Evolutionary conservation across 2,329 filamentous ascomycete species (phyloP).

Genomic region (Amphichorda felina): DNA sequence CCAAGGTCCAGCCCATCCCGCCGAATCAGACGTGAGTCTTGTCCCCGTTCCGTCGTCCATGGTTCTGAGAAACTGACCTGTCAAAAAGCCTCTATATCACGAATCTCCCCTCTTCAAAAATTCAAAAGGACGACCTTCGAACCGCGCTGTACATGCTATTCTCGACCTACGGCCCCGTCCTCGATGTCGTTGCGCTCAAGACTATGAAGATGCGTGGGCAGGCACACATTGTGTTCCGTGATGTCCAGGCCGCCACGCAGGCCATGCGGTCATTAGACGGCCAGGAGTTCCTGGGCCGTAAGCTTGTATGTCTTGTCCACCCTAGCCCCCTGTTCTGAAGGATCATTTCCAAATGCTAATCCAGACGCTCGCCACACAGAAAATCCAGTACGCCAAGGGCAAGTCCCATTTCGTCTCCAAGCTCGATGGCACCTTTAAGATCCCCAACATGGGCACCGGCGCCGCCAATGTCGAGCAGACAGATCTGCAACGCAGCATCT

Average conservation of each 20-base stretch:
- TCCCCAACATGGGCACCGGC: slow-evolving; percentile 42
- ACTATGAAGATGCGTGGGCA: slow-evolving; percentile 91
- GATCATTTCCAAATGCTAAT: neutral
- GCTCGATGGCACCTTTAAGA: slow-evolving; percentile 79
- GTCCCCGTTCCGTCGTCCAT: slow-evolving; percentile 1
- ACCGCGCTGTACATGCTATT: slow-evolving; percentile 87
- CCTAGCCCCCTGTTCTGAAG: neutral
- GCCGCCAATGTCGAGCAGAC: slow-evolving; percentile 51
- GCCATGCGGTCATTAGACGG: slow-evolving; percentile 84
- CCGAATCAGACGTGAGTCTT: slow-evolving; percentile 64
- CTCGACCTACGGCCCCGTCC: slow-evolving; percentile 81
- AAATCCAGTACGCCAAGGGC: slow-evolving; percentile 81
- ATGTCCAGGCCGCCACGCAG: slow-evolving; percentile 83
- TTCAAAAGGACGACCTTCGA: slow-evolving; percentile 79
- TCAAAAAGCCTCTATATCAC: slow-evolving; percentile 66
- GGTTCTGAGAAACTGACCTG: neutral
- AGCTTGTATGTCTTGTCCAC: slow-evolving; percentile 56
- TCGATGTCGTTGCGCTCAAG: slow-evolving; percentile 85
- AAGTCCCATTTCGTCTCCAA: slow-evolving; percentile 84
- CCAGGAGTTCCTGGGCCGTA: slow-evolving; percentile 71
- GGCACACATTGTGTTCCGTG: slow-evolving; percentile 83
- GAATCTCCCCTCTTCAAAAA: slow-evolving; percentile 75
- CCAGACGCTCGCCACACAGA: slow-evolving; percentile 36
- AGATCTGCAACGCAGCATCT: slow-evolving; percentile 69
- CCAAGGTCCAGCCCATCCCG: slow-evolving; percentile 42